Conservation (phyloP, 176 grass and related monocot species). For the Lolium multiflorum region DNA sequence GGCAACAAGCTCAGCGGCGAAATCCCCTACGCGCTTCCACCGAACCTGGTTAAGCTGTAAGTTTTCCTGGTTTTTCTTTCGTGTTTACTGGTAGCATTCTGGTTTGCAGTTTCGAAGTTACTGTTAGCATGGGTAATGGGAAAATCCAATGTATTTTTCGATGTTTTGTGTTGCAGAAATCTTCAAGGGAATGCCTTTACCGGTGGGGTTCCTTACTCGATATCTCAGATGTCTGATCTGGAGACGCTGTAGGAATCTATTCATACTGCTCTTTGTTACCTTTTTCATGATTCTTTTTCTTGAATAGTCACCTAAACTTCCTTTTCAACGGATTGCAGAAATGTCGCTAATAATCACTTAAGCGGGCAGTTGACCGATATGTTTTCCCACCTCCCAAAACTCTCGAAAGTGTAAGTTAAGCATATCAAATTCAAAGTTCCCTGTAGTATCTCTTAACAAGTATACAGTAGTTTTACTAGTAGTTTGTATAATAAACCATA, state of each 20-base stretch:
- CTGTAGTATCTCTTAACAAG: background rate
- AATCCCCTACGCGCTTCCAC: conserved; percentile 91
- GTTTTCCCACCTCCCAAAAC: conserved; percentile 76
- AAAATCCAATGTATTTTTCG: conserved; percentile 7
- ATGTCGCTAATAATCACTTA: conserved; percentile 77
- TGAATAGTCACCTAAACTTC: conserved; percentile 5
- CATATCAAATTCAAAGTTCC: background rate
- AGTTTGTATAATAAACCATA: too few species aligned
- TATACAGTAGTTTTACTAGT: too few species aligned
- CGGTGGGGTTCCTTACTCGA: conserved; percentile 80
- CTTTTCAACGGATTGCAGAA: conserved; percentile 55
- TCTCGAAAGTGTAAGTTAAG: conserved; percentile 76
- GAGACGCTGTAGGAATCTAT: conserved; percentile 71
- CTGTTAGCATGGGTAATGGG: conserved; percentile 10
- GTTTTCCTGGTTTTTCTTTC: conserved; percentile 24
- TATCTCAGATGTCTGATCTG: conserved; percentile 93
- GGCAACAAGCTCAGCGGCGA: conserved; percentile 90
- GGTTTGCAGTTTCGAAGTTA: background rate
- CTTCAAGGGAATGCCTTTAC: conserved; percentile 77
- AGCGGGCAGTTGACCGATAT: conserved; percentile 89
- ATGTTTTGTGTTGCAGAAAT: conserved; percentile 55
- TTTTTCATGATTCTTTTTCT: background rate
- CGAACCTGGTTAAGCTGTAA: conserved; percentile 81
- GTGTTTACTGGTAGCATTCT: too few species aligned
- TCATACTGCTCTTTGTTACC: background rate